Base-by-base conservation (phyloP, 1,139 yeast genomes). In the Geotrichum citri-aurantii region DNA sequence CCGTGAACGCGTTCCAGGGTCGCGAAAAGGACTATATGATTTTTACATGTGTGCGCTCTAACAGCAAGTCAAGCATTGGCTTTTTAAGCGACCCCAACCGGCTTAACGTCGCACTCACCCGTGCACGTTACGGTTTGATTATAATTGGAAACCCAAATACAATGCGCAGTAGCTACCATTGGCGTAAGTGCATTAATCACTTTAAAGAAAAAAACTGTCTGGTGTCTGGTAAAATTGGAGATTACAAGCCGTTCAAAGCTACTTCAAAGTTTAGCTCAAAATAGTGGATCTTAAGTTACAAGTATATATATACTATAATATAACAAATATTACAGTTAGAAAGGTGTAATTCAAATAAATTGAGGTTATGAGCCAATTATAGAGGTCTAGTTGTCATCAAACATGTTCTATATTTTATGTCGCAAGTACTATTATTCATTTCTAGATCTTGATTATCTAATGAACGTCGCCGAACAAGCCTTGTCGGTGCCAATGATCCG, bases 1-100 rank as follows among this genome's bases (percentile, higher is more conserved):
- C 99, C 0, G 92, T 93, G 59, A 98, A 93, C 77, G 99, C 98
- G 0, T 93, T 91, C 70, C 99, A 93, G 76, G 99, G 99, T 65
- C 98, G 93, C 72, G 99, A 93, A 69, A 93, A 92, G 71, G 98
- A 93, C 65, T 84, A 93, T 57, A 89, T 93, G 63, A 83, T 93
- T 51, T 85, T 93, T 79, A 91, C 98, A 0, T 92, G 98, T 81
- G 99, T 93, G 6, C 81, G 99, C 68, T 96, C 97, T 2, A 84
- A 83, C 68, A 82, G 80, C 17, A 70, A 70, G 10, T 63, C 66
- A 14, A 69, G 73, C 4, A 92, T 92, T 63, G 98, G 98, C 26
- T 92, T 92, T 73, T 80, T 92, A 71, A 85, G 87, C 62, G 98
- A 92, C 73, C 79, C 85, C 47, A 81, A 97, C 64, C 87, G 97